These are phyloP conservation scores for Chytridium lagenaria DNA, from an alignment of 371 early-diverging fungal genomes.

Conservation along the genomic window DNA sequence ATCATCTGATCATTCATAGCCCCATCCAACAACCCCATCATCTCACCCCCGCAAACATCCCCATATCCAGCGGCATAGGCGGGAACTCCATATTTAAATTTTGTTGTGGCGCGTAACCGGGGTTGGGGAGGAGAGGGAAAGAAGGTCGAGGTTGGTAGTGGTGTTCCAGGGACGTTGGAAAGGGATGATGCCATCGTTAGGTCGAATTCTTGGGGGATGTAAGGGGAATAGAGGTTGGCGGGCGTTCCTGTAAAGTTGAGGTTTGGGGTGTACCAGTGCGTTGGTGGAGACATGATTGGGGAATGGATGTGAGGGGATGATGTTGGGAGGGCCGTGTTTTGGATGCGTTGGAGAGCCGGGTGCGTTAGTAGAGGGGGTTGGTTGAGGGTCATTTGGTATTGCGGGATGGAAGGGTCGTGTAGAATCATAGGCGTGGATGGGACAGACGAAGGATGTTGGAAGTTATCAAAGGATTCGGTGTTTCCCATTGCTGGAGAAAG, in stretches of 20 bases:
- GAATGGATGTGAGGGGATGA: not conserved
- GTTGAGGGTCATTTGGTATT: not conserved
- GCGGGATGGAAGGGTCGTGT: not conserved
- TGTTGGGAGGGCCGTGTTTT: not conserved
- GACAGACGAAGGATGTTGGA: not conserved
- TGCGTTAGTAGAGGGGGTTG: not conserved
- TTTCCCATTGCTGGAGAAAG: not conserved
- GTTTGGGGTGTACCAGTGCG: not conserved
- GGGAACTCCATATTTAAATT: no score
- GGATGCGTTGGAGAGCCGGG: not conserved
- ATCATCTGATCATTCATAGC: not conserved
- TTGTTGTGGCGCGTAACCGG: no score
- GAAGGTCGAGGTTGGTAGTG: constrained; percentile 11
- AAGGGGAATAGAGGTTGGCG: not conserved
- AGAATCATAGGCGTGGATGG: not conserved
- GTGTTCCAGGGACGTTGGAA: not conserved
- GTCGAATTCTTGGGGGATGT: not conserved
- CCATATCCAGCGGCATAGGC: no score
- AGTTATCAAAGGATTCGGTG: not conserved
- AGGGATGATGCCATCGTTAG: not conserved
- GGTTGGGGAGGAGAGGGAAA: not conserved
- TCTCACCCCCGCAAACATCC: not conserved
- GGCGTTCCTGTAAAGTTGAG: not conserved
- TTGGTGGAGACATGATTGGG: not conserved
- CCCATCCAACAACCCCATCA: not conserved